Percentiles rank a stretch among this genome's conserved stretches.
These are phyloP conservation scores for Botrytis aclada DNA, from an alignment of 2,329 filamentous ascomycete species.

Conservation along the genomic window DNA sequence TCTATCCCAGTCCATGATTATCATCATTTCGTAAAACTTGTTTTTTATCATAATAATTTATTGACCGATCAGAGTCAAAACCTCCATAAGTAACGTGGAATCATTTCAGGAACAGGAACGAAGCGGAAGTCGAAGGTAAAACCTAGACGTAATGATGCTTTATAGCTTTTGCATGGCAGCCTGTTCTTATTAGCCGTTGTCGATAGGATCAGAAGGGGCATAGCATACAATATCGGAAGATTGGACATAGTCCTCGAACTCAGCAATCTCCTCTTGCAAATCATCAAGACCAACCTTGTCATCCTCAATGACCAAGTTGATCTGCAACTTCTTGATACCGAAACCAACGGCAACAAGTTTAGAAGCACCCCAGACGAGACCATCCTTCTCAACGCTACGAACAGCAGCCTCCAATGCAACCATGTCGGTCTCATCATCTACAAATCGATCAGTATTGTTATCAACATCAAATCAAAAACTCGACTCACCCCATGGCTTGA, in stretches of 20 bases:
- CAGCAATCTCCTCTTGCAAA: conserved; percentile 80
- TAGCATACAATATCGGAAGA: conserved; percentile 74
- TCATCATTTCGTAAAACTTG: conserved; percentile 30
- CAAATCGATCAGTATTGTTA: conserved; percentile 27
- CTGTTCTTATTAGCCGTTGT: conserved; percentile 36
- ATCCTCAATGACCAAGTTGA: conserved; percentile 96
- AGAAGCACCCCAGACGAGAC: conserved; percentile 92
- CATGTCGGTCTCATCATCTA: conserved; percentile 94
- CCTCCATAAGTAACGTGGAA: conserved; percentile 29
- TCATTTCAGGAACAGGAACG: conserved; percentile 30
- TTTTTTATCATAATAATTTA: conserved; percentile 18
- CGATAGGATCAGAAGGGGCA: not conserved
- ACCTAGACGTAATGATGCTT: conserved; percentile 37
- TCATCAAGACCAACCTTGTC: conserved; percentile 89
- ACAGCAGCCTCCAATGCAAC: conserved; percentile 75
- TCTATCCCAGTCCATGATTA: conserved; percentile 34
- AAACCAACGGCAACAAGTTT: conserved; percentile 88
- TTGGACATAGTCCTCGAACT: conserved; percentile 93
- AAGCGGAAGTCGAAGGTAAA: conserved; percentile 19
- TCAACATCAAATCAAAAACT: not conserved
- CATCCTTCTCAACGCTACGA: conserved; percentile 82
- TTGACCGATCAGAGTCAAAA: conserved; percentile 22
- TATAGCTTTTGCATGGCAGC: conserved; percentile 91
- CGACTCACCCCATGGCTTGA: conserved; percentile 93
- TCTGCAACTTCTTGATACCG: conserved; percentile 99